Base-by-base conservation (phyloP, 208 protist species). In the Crithidia brevicula region DNA sequence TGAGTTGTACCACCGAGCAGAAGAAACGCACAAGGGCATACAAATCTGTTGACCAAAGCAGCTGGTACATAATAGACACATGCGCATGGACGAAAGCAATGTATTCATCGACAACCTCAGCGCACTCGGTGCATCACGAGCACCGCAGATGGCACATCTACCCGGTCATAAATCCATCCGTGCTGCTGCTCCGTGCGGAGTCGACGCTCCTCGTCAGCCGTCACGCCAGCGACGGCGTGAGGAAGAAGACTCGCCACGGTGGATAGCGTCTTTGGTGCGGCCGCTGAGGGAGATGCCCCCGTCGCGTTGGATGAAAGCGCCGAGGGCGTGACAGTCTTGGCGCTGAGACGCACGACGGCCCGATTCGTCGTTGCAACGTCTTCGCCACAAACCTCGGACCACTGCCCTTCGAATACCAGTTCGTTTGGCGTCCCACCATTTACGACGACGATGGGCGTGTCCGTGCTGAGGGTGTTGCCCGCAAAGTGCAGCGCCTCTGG, bases 241-340 rank as follows among this genome's bases (percentile, higher is more conserved):
- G 77, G 66, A 20, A 95, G 68, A 11, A 95, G 58, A 74, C 87
- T 95, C n/a, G 83, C 63, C 18, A 92, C 76, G 22, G 28, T n/a
- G 15, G 22, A 38, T 18, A 22, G 18, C 31, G 25, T 56, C 42
- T 2, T 42, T 7, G 5, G 20, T 3, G 22, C 27, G 3, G 28
- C 1, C 5, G 36, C 6, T 13, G 31, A 10, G 15, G 40, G 3
- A 23, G 46, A 20, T 11, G 38, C 7, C 27, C 52, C 25, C 2
- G 69, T 4, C 42, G 49, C 31, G 13, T 33, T 20, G 22, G 50
- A 28, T 49, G 25, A 51, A 36, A 22, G 34, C 8, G 27, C 3
- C 33, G 22, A 13, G 23, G 28, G 25, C 60, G 33, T 36, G 56
- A n/a, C 20, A 9, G 28, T 15, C 54, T 43, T 18, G 8, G 42